Conservation (phyloP, 2,329 filamentous ascomycete genomes). For the Colletotrichum magnum region DNA sequence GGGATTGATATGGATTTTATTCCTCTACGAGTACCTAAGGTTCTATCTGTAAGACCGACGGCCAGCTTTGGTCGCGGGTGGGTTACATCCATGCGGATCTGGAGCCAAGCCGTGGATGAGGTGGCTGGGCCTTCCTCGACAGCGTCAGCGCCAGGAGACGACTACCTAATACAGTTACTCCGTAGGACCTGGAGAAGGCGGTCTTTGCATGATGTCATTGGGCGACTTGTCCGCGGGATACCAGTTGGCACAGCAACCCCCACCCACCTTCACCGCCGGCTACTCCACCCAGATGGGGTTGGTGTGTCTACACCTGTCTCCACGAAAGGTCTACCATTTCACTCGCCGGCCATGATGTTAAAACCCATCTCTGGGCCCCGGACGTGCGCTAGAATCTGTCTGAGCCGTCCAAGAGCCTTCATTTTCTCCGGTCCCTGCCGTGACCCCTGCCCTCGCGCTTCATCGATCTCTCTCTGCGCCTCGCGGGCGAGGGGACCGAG, state of each 20-base stretch:
- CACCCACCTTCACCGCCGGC: background rate
- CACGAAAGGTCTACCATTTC: no score
- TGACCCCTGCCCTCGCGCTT: constrained; percentile 40
- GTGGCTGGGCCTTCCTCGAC: constrained; percentile 34
- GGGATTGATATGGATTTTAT: background rate
- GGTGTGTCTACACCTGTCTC: background rate
- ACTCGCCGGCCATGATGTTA: background rate
- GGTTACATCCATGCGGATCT: constrained; percentile 25
- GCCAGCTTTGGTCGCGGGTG: constrained; percentile 9
- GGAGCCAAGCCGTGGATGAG: constrained; percentile 24
- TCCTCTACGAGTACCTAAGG: background rate
- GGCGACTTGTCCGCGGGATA: background rate
- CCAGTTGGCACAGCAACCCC: constrained; percentile 38
- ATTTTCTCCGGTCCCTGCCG: constrained; percentile 38
- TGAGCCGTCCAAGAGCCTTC: constrained; percentile 52
- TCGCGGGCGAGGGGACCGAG: constrained; percentile 68
- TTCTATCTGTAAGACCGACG: background rate
- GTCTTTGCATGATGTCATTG: constrained; percentile 38
- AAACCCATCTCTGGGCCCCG: constrained; percentile 45
- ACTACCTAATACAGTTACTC: background rate
- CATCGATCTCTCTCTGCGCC: constrained; percentile 69
- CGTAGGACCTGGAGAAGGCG: background rate
- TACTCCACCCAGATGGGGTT: background rate
- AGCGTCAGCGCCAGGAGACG: background rate
- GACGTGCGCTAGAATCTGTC: constrained; percentile 55